Evolutionary conservation across 1,139 yeast species (phyloP), one percentile per base, ranked within the genome.

Genomic region (Eremothecium cymbalariae): DNA sequence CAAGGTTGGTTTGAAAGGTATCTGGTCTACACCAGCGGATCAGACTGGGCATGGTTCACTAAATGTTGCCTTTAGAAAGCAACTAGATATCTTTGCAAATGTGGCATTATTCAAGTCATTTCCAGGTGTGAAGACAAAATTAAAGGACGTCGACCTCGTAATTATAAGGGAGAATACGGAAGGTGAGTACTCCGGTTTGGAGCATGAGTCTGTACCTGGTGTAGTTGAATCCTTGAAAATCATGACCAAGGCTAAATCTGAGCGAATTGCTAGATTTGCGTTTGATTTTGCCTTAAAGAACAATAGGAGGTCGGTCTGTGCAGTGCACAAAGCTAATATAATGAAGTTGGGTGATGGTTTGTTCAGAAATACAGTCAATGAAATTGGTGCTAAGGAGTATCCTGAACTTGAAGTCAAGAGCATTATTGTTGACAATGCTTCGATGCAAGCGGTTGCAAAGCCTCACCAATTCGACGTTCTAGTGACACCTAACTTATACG

Each of bases 291-390:
- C 97, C 46, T 70, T 74, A 62, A 82, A 81, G 68, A 84, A 90
- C 74, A 76, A 82, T 71, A 82, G 97, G 69, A 77, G 81, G 65
- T 69, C 75, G 57, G 97, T 90, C 47, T 86, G 96, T 39, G 96
- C 95, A 51, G 90, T 90, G 59, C 98, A 90, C 77, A 90, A 90
- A 72, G 98, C 98, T 50, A 90, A 90, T 74, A 90, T 90, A 59
- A 90, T 90, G 98, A 90, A 90, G 71, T 77, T 86, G 60, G 95
- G 95, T 61, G 98, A 90, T 63, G 98, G 98, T 64, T 75, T 90
- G 57, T 90, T 90, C 76, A 84, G 95, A 71, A 76, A 82, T 64
- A 88, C 95, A 48, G 85, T 88, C 55, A 80, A 85, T 64, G 84
- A 81, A 55, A 77, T 90, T 48, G 97, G 94, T 60, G 67, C 62